Evolutionary conservation across 1,139 yeast genomes (phyloP).

Genomic region (Blastobotrys buckinghamii): DNA sequence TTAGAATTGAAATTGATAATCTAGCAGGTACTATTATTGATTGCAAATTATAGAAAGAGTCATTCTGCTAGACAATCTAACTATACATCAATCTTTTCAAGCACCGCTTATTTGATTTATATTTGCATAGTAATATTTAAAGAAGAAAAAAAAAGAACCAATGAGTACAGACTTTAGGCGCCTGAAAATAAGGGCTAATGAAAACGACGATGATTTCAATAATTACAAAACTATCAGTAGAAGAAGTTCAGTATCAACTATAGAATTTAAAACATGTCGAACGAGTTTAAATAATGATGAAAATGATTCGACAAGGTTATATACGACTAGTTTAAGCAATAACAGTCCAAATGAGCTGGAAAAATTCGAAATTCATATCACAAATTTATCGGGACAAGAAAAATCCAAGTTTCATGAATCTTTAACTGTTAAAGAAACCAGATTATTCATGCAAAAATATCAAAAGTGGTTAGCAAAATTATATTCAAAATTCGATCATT

Average conservation of each 20-base stretch:
- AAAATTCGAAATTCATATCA: not conserved
- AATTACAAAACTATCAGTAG: too few relatives aligned
- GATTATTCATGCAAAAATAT: slow-evolving; percentile 5
- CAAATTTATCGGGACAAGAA: not conserved
- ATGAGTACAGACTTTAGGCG: too few relatives aligned
- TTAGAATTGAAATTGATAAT: too few relatives aligned
- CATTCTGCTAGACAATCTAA: too few relatives aligned
- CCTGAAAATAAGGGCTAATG: too few relatives aligned
- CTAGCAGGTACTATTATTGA: too few relatives aligned
- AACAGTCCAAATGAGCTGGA: not conserved
- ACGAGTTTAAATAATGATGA: not conserved
- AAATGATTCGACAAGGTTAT: not conserved
- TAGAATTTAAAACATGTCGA: not conserved
- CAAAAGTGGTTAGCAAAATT: slow-evolving; percentile 1
- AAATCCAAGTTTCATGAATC: slow-evolving; percentile 2
- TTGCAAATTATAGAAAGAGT: too few relatives aligned
- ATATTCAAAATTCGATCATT: not conserved
- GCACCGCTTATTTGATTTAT: too few relatives aligned
- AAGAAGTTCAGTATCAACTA: not conserved
- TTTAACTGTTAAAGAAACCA: slow-evolving; percentile 8
- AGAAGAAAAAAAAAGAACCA: too few relatives aligned
- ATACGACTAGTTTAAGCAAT: not conserved
- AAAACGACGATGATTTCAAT: too few relatives aligned
- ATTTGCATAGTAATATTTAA: too few relatives aligned
- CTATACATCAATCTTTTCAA: too few relatives aligned